Evolutionary conservation across 2,329 filamentous ascomycete species (phyloP).

Genomic region (Ophiostoma australiae): DNA sequence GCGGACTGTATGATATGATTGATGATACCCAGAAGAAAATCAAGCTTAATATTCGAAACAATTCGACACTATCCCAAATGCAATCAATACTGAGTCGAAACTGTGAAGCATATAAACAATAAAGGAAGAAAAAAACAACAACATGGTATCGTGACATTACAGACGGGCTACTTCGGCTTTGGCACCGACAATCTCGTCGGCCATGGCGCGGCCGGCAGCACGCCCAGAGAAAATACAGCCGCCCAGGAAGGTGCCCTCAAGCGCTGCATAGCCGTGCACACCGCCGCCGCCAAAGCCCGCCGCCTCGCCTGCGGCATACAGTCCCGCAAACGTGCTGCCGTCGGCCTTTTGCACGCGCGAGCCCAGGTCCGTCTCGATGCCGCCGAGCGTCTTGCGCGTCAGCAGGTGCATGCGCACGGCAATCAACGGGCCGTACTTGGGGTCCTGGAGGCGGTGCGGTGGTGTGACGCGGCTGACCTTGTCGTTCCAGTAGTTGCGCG

Average conservation of each 20-base stretch:
- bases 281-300: conserved; percentile 59
- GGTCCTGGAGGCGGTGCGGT: conserved; percentile 52
- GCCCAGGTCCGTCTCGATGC: conserved; percentile 55
- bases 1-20: not conserved
- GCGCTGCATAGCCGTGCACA: conserved; percentile 57
- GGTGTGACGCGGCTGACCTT: conserved; percentile 46
- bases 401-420: conserved; percentile 57
- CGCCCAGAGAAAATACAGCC: conserved; percentile 60
- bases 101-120: not conserved
- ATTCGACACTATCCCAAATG: not conserved
- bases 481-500: conserved; percentile 53
- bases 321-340: conserved; percentile 47
- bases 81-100: not conserved
- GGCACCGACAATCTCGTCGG: conserved; percentile 39
- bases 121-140: not conserved
- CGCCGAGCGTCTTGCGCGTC: conserved; percentile 57
- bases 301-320: conserved; percentile 57
- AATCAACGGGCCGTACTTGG: conserved; percentile 53
- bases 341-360: conserved; percentile 51
- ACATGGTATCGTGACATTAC: conserved; percentile 3
- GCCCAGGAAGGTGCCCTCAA: conserved; percentile 59
- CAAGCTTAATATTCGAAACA: not conserved
- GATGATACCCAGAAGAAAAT: not conserved
- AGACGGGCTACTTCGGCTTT: conserved; percentile 8
- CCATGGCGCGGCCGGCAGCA: conserved; percentile 52